A percentile compares a stretch with the other conserved stretches of the same genome.
These are phyloP conservation scores for Capronia epimyces DNA, from an alignment of 2,329 filamentous ascomycete genomes.

Conservation along the genomic window DNA sequence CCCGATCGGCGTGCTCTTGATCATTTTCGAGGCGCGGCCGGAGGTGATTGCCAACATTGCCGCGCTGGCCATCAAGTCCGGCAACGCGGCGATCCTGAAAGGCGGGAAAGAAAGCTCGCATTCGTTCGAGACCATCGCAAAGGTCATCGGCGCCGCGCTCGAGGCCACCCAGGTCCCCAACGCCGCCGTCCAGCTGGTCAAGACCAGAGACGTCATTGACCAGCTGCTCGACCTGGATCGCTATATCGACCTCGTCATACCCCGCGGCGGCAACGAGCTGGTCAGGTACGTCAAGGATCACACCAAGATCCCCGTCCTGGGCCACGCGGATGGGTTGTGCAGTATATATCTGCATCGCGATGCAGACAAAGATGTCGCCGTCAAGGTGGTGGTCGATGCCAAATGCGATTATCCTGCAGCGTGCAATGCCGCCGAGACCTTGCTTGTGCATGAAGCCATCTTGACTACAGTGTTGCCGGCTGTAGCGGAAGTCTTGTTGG, in stretches of 20 bases:
- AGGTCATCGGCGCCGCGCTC: constrained; percentile 74
- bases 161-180: constrained; percentile 69
- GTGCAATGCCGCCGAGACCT: constrained; percentile 89
- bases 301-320: constrained; percentile 91
- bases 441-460: constrained; percentile 72
- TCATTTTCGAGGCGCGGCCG: constrained; percentile 96
- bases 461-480: constrained; percentile 62
- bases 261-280: constrained; percentile 82
- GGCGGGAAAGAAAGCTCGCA: constrained; percentile 93
- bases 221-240: constrained; percentile 79
- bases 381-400: constrained; percentile 75
- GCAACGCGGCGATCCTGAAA: constrained; percentile 94
- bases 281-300: constrained; percentile 84
- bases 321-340: constrained; percentile 92
- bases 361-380: constrained; percentile 66
- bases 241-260: constrained; percentile 91
- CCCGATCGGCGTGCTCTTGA: constrained; percentile 93
- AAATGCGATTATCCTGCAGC: constrained; percentile 94
- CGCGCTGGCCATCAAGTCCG: constrained; percentile 90
- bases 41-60: constrained; percentile 99
- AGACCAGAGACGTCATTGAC: constrained; percentile 82
- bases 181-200: constrained; percentile 85
- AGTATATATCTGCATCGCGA: constrained; percentile 76
- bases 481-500: constrained; percentile 67
- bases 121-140: constrained; percentile 88